Evolutionary conservation across 192 early-diverging fungal species (phyloP).

Genomic region (Chytriomyces hyalinus): DNA sequence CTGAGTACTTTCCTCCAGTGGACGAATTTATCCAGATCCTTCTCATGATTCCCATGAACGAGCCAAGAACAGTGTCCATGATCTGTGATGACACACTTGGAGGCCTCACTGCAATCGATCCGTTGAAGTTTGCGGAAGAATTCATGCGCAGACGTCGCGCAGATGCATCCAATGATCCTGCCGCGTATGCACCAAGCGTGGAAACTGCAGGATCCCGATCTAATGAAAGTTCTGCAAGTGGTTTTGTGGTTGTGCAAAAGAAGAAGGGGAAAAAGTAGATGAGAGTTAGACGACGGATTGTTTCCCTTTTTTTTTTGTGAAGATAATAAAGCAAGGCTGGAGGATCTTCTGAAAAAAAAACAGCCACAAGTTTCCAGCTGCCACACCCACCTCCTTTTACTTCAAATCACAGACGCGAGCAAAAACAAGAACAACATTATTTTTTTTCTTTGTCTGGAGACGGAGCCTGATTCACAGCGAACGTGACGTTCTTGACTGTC

Average conservation of each 20-base stretch:
- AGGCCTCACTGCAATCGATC: slow-evolving; percentile 62
- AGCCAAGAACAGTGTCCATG: slow-evolving; percentile 45
- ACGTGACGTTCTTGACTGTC: no score
- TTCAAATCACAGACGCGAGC: no score
- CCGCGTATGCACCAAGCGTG: not conserved
- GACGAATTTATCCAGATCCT: slow-evolving; percentile 62
- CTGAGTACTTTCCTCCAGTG: slow-evolving; percentile 35
- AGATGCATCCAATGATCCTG: slow-evolving; percentile 38
- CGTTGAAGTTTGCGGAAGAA: slow-evolving; percentile 61
- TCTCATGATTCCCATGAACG: slow-evolving; percentile 47
- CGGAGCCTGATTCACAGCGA: no score
- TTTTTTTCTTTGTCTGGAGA: no score
- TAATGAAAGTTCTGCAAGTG: not conserved
- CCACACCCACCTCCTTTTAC: no score
- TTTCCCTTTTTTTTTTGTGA: no score
- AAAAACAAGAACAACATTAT: no score
- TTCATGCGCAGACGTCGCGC: slow-evolving; percentile 50
- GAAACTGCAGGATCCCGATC: not conserved
- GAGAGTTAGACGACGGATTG: not conserved
- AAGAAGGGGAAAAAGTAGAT: slow-evolving; percentile 27
- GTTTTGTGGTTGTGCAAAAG: slow-evolving; percentile 29
- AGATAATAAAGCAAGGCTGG: no score
- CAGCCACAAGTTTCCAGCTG: no score
- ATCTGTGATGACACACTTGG: slow-evolving; percentile 64
- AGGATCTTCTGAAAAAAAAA: no score